Evolutionary conservation across 1,284 basidiomycete genomes (phyloP).

Genomic region (Termitomyces sp.): DNA sequence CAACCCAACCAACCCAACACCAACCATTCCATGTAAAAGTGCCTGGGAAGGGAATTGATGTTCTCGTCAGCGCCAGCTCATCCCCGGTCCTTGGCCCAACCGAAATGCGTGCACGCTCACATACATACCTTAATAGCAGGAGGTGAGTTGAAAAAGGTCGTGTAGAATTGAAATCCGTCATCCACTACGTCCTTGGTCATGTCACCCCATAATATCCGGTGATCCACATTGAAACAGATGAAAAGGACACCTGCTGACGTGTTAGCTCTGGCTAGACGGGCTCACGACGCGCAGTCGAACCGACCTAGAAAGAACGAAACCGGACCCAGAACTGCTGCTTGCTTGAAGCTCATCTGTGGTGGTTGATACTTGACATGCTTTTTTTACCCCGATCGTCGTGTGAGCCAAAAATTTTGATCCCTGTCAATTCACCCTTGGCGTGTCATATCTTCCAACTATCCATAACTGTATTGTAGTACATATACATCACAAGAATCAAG

Average conservation of each 20-base stretch:
- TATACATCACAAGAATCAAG: slow-evolving; percentile 25
- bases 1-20: slow-evolving; percentile 67
- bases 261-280: neutral
- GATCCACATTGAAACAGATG: slow-evolving; percentile 85
- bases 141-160: slow-evolving; percentile 86
- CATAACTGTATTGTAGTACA: slow-evolving; percentile 26
- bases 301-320: slow-evolving; percentile 80
- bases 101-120: slow-evolving; percentile 4
- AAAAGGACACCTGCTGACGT: slow-evolving; percentile 67
- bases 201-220: slow-evolving; percentile 69
- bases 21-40: slow-evolving; percentile 77
- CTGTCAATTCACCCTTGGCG: neutral
- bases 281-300: slow-evolving; percentile 14
- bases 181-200: slow-evolving; percentile 58
- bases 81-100: neutral
- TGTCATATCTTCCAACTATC: neutral
- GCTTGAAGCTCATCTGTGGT: slow-evolving; percentile 72
- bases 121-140: slow-evolving; percentile 79
- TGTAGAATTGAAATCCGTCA: slow-evolving; percentile 84
- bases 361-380: slow-evolving; percentile 7
- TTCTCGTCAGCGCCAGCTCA: neutral
- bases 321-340: slow-evolving; percentile 77
- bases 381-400: neutral
- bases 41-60: slow-evolving; percentile 43
- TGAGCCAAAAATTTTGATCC: neutral